Evolutionary conservation across 345 rosid genomes (phyloP).

Genomic region (Schrenkiella parvula): DNA sequence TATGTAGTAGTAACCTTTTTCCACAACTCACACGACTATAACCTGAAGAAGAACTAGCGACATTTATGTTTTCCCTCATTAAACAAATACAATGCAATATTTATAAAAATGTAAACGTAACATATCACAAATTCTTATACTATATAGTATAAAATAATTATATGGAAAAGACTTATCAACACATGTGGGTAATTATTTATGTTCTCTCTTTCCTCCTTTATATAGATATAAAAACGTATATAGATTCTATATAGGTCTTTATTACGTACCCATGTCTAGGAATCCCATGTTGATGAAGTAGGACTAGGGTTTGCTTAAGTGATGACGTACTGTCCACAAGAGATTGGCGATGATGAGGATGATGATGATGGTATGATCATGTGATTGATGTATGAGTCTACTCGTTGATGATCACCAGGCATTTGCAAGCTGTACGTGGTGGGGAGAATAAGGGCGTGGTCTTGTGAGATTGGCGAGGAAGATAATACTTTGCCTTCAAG

Average conservation of each 20-base stretch:
- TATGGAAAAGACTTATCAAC: slow-evolving; percentile 9
- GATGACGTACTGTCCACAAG: slow-evolving; percentile 41
- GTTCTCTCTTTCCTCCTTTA: slow-evolving; percentile 15
- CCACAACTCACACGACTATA: slow-evolving; percentile 15
- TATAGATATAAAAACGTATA: slow-evolving; percentile 17
- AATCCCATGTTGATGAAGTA: slow-evolving; percentile 49
- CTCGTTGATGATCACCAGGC: slow-evolving; percentile 26
- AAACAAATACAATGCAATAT: slow-evolving; percentile 1
- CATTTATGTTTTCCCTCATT: slow-evolving; percentile 41
- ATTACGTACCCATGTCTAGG: slow-evolving; percentile 37
- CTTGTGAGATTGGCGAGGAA: slow-evolving; percentile 22
- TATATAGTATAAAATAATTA: background rate
- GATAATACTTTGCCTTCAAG: slow-evolving; percentile 40
- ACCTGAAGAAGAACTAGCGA: slow-evolving; percentile 41
- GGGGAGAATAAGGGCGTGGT: slow-evolving; percentile 29
- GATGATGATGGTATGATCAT: slow-evolving; percentile 55
- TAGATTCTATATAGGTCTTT: slow-evolving; percentile 34
- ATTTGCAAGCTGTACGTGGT: slow-evolving; percentile 33
- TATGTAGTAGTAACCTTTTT: background rate
- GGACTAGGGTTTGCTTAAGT: slow-evolving; percentile 50
- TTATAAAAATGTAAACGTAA: background rate
- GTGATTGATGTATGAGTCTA: slow-evolving; percentile 55
- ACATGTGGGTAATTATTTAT: slow-evolving; percentile 27
- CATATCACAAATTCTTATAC: slow-evolving; percentile 9
- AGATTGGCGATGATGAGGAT: slow-evolving; percentile 37